Evolutionary conservation across 805 yeast genomes (phyloP).

Genomic region (Naumovozyma baii): DNA sequence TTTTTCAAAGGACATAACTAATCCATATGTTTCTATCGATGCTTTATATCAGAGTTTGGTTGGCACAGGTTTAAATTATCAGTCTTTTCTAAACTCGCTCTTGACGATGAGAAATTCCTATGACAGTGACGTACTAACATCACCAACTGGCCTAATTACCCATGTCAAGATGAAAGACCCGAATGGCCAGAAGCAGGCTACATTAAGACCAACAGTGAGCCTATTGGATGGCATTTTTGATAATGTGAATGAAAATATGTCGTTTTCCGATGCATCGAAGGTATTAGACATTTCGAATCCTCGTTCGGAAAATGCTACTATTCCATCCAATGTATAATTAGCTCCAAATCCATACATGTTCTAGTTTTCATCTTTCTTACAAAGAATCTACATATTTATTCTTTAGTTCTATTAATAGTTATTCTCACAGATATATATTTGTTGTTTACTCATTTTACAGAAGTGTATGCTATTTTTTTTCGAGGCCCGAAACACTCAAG

Average conservation of each 20-base stretch:
- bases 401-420: not conserved
- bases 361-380: not conserved
- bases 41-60: constrained; percentile 16
- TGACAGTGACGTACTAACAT: constrained; percentile 16
- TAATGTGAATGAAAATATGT: not conserved
- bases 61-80: constrained; percentile 11
- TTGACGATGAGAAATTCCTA: constrained; percentile 14
- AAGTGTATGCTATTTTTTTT: no score
- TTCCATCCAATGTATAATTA: not conserved
- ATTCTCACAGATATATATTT: no score
- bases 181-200: not conserved
- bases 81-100: constrained; percentile 15
- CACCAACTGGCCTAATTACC: constrained; percentile 15
- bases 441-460: no score
- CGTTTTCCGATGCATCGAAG: not conserved
- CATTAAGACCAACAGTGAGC: not conserved
- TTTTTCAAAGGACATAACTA: constrained; percentile 7
- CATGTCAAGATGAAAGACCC: constrained; percentile 15
- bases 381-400: not conserved
- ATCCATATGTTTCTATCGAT: constrained; percentile 17
- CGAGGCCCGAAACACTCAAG: no score
- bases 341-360: not conserved
- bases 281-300: not conserved
- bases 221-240: not conserved
- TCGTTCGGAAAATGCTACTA: not conserved